These are phyloP conservation scores for Ulmus americana DNA, from an alignment of 331 rosid genomes.

Conservation along the genomic window DNA sequence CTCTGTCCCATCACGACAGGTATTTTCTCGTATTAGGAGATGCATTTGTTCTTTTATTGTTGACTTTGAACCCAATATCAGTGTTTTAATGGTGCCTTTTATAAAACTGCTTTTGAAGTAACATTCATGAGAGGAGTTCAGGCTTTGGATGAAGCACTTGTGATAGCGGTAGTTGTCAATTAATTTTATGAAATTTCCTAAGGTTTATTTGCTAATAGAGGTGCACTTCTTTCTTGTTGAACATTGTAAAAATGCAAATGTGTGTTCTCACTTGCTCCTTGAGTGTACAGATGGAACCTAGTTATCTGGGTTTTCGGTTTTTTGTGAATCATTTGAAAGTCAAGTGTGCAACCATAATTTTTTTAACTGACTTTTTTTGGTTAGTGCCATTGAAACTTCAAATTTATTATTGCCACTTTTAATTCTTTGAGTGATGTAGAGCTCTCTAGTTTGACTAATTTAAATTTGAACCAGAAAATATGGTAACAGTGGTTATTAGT, in stretches of 20 bases:
- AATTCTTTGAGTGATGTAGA: not conserved
- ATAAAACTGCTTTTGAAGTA: slow-evolving; percentile 2
- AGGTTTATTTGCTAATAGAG: not conserved
- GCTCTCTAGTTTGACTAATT: too few species aligned
- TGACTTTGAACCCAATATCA: slow-evolving; percentile 7
- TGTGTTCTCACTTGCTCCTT: not conserved
- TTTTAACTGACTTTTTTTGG: not conserved
- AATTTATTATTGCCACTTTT: not conserved
- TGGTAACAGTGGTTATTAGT: too few species aligned
- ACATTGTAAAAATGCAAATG: not conserved
- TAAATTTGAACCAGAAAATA: too few species aligned
- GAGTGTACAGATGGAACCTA: not conserved
- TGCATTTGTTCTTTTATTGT: not conserved
- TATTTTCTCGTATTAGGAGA: slow-evolving; percentile 26
- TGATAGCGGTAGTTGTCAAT: not conserved
- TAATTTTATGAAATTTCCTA: not conserved
- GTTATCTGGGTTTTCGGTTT: not conserved
- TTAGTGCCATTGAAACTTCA: not conserved
- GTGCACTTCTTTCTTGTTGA: not conserved
- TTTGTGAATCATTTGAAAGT: not conserved
- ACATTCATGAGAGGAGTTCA: not conserved
- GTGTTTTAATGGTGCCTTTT: not conserved
- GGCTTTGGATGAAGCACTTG: not conserved
- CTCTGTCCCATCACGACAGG: slow-evolving; percentile 71
- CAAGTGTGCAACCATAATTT: not conserved